Base-by-base conservation (phyloP, 2,329 filamentous ascomycete genomes). In the Chaetothyriales sp. region DNA sequence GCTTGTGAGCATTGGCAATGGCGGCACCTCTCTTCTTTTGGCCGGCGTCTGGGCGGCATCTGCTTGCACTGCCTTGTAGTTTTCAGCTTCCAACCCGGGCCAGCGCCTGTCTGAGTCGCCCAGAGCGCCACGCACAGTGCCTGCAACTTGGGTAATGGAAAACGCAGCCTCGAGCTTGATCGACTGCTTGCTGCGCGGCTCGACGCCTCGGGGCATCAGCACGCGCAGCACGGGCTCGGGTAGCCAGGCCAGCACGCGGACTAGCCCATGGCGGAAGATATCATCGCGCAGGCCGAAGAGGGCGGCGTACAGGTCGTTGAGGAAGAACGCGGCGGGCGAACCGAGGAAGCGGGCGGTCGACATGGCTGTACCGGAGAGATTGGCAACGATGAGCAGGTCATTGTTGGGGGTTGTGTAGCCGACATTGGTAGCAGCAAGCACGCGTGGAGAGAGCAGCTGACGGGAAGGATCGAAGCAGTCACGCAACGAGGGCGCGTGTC, bases 191-290 rank as follows among this genome's bases (percentile, higher is more conserved):
- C 39, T 73, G n/a, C 82, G 76, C 1, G 70, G 65, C 32, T 70
- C 65, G 2, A 84, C 62, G 1, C 70, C 68, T 49, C 76, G 76
- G 0, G 89, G 83, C 6, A 95, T 52, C 1, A 86, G 57, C 1
- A 64, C 55, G 5, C 66, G 60, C 56, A 79, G 79, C 51, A 86
- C 82, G 0, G 76, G 70, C 44, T 81, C 71, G 1, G 77, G 73
- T 2, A 81, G 61, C 81, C 88, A 89, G 42, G 89, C 63, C 1
- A 96, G 73, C 71, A 90, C 82, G 47, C 88, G 80, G 2, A 94
- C 81, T 18, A 81, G 75, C 2, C 90, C 90, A 62, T 87, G 89
- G 25, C 73, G 71, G 59, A 95, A 83, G 58, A 93, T 78, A 0
- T 83, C 70, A 0, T 71, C 66, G 47, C 78, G 72, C 2, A 44